Evolutionary conservation across 208 protist species (phyloP).

Genomic region (Trypanosoma avium): DNA sequence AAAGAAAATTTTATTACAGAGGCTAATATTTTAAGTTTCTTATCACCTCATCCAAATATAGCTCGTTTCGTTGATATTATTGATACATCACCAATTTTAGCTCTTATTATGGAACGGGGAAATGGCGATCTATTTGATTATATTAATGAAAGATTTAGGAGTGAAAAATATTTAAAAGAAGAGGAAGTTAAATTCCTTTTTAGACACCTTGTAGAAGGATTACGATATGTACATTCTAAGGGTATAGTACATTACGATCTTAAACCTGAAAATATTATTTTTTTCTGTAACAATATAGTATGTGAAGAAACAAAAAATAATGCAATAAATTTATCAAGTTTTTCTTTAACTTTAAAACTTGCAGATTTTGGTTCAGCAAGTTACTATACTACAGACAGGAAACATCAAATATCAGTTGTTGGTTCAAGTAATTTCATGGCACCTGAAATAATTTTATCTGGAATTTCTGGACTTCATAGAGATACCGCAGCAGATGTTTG

Average conservation of each 20-base stretch:
- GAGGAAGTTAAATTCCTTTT: slow-evolving; percentile 60
- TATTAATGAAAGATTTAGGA: slow-evolving; percentile 46
- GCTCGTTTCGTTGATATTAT: slow-evolving; percentile 64
- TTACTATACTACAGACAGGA: slow-evolving; percentile 33
- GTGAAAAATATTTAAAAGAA: slow-evolving; percentile 57
- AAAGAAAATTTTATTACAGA: slow-evolving; percentile 34
- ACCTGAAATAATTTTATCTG: no score
- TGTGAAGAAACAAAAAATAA: slow-evolving; percentile 29
- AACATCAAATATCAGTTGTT: slow-evolving; percentile 6
- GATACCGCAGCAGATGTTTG: no score
- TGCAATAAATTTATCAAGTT: slow-evolving; percentile 38
- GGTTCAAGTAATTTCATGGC: slow-evolving; percentile 72
- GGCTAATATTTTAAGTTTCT: slow-evolving; percentile 57
- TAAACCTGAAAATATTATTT: slow-evolving; percentile 79
- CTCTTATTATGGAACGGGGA: slow-evolving; percentile 82
- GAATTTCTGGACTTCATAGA: no score
- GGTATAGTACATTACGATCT: slow-evolving; percentile 74
- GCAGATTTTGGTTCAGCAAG: slow-evolving; percentile 82
- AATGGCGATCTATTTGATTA: slow-evolving; percentile 80
- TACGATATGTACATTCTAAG: slow-evolving; percentile 61
- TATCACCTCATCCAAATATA: slow-evolving; percentile 68
- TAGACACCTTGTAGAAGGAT: slow-evolving; percentile 62
- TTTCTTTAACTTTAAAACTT: slow-evolving; percentile 54
- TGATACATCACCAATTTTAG: slow-evolving; percentile 38
- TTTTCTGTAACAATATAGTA: slow-evolving; percentile 14